phyloP scores from a whole-genome alignment of 1,284 basidiomycete genomes.

The Omphalotus olearius region DNA sequence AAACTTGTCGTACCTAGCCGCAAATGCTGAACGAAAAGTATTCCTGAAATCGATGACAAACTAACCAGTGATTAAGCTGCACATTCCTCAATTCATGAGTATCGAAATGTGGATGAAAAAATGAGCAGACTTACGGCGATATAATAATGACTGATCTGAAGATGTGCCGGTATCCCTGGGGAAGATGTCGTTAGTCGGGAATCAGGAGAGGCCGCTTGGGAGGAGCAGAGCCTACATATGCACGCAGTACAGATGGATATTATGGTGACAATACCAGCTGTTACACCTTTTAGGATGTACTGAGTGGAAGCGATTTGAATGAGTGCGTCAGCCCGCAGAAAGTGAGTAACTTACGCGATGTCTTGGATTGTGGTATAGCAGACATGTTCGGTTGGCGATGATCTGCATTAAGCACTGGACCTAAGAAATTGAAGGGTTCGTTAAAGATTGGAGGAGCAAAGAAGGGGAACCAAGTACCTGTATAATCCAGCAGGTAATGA shows the following conservation, averaged over 20 bases:
- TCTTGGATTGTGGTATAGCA: not conserved
- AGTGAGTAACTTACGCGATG: not conserved
- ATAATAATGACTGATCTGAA: constrained; percentile 4
- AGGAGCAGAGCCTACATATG: not conserved
- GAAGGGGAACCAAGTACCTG: not conserved
- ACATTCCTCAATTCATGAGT: not conserved
- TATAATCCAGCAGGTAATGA: constrained; percentile 6
- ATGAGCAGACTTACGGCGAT: not conserved
- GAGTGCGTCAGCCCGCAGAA: not conserved
- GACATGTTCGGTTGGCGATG: constrained; percentile 1
- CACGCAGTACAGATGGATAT: not conserved
- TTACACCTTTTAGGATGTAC: not conserved
- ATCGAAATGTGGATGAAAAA: not conserved
- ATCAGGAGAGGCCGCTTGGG: too few species aligned
- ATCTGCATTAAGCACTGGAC: constrained; percentile 7
- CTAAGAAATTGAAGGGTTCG: not conserved
- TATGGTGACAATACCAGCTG: not conserved
- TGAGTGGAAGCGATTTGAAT: not conserved
- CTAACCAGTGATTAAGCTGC: constrained; percentile 1
- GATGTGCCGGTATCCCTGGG: constrained; percentile 3
- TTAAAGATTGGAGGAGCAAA: not conserved
- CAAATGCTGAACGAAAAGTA: not conserved
- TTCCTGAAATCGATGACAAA: not conserved
- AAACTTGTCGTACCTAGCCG: not conserved
- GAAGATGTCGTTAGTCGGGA: too few species aligned